Base-by-base conservation (phyloP, 768 basidiomycete species). In the Boletus huronensis region DNA sequence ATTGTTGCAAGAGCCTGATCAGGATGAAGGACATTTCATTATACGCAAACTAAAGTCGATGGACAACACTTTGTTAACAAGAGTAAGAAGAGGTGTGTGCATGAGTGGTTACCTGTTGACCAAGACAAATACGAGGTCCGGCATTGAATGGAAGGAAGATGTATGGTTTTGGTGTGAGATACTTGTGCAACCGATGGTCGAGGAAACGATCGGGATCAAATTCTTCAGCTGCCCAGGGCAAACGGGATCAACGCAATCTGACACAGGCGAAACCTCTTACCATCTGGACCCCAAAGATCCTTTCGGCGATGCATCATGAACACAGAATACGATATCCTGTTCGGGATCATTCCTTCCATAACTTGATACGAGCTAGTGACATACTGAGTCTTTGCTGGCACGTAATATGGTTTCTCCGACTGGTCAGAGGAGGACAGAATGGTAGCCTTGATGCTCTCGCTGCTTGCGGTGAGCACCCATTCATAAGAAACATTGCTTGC, bases 121-220 rank as follows among this genome's bases (percentile, higher is more conserved):
- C 82, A 5, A 82, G 75, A 57, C 82, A 83, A 50, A 83, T 82
- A 16, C 82, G 75, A 6, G 82, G 83, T 17, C 73, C 64, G 16
- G 71, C 82, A 53, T 83, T 83, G 73, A 84, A 84, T 16, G 83
- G 83, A 5, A 87, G 74, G 72, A 89, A 90, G 53, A 87, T 84
- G 71, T 84, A 87, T 0, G 84, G 79, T 58, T 86, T 85, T 35
- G 79, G 77, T 28, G 79, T 72, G 28, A 88, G 74, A 53, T 86
- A 84, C 60, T 80, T 82, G 58, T 82, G 76, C 32, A 86, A 67
- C 10, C 86, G 75, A 10, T 82, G 74, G 62, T 87, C 87, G 41
- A 88, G 72, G 74, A 85, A 88, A 5, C 86, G 79, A 55, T 87
- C 84, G 0, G 87, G 86, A 62, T 89, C 86, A 52, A 87, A 88